Conservation (phyloP, 139 green algal species). For the Gonium pectorale region DNA sequence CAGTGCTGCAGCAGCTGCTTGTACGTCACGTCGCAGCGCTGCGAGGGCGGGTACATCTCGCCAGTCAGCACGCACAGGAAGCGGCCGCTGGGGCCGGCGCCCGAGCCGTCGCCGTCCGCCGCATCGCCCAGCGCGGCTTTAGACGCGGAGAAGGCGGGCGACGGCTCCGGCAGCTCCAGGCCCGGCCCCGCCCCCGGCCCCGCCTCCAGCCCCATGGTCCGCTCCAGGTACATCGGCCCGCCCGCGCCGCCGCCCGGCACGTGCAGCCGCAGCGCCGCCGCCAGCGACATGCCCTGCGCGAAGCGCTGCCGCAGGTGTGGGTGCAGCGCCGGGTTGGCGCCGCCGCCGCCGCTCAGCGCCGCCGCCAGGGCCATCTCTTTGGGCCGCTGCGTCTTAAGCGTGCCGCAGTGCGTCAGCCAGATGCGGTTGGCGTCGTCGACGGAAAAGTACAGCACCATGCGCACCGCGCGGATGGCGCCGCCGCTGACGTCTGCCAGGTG, state of each 20-base stretch:
- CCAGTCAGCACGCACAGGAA: slow-evolving; percentile 48
- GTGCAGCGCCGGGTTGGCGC: background rate
- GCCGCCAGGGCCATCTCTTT: background rate
- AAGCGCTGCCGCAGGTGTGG: no score
- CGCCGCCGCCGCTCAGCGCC: background rate
- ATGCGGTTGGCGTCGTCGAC: slow-evolving; percentile 56
- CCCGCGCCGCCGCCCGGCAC: background rate
- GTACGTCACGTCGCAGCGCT: slow-evolving; percentile 56
- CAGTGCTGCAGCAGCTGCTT: slow-evolving; percentile 60
- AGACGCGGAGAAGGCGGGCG: background rate
- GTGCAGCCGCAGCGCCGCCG: slow-evolving; percentile 11
- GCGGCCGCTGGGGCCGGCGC: background rate
- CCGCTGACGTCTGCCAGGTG: slow-evolving; percentile 50
- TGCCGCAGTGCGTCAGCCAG: slow-evolving; percentile 55
- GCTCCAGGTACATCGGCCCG: background rate
- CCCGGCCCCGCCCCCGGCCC: background rate
- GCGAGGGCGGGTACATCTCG: background rate
- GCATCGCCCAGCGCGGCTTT: background rate
- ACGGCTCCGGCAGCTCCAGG: slow-evolving; percentile 31
- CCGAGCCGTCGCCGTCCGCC: background rate
- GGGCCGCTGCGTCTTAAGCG: slow-evolving; percentile 33
- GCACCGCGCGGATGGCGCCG: slow-evolving; percentile 29
- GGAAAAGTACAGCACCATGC: slow-evolving; percentile 60
- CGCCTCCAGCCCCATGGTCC: background rate
- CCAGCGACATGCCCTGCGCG: no score